A percentile compares a stretch with the other conserved stretches of the same genome.
phyloP scores from a whole-genome alignment of 768 basidiomycete species.

The Kwoniella shandongensis region DNA sequence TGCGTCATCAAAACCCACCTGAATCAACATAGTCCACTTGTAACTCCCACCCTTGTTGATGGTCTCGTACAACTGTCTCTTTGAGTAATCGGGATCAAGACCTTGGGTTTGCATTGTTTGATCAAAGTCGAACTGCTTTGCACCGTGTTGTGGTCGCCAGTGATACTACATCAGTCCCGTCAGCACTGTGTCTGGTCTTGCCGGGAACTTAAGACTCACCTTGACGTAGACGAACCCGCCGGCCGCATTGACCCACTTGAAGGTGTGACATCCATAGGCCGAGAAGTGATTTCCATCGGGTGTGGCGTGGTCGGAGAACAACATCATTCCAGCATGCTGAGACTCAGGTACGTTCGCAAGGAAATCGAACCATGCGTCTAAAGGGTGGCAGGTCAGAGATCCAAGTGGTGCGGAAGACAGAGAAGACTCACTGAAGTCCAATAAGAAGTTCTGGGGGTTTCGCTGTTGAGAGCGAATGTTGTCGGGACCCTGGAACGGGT shows the following conservation, averaged over 20 bases:
- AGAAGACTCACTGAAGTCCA: conserved; percentile 43
- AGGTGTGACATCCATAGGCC: conserved; percentile 43
- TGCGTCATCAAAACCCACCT: not conserved
- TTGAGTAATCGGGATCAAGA: conserved; percentile 49
- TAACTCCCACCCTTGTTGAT: conserved; percentile 42
- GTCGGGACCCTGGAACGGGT: conserved; percentile 43
- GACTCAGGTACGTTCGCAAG: conserved; percentile 47
- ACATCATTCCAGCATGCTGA: conserved; percentile 49
- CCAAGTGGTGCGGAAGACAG: not conserved
- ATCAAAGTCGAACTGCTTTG: conserved; percentile 44
- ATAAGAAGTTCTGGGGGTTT: conserved; percentile 47
- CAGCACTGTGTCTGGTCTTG: not conserved
- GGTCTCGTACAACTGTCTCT: conserved; percentile 48
- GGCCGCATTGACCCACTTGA: conserved; percentile 40
- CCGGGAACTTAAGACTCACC: conserved; percentile 29
- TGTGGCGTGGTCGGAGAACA: conserved; percentile 48
- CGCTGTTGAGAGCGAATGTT: conserved; percentile 48
- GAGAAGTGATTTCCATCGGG: conserved; percentile 42
- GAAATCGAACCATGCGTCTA: conserved; percentile 51
- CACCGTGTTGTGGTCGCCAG: conserved; percentile 34
- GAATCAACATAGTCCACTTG: conserved; percentile 46
- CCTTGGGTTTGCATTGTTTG: conserved; percentile 39
- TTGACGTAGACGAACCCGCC: conserved; percentile 43
- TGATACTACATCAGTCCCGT: conserved; percentile 32
- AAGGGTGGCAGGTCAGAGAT: not conserved